Evolutionary conservation across 371 early-diverging fungal species (phyloP), one percentile per base, ranked within the genome.

Genomic region (Umbelopsis sp.): DNA sequence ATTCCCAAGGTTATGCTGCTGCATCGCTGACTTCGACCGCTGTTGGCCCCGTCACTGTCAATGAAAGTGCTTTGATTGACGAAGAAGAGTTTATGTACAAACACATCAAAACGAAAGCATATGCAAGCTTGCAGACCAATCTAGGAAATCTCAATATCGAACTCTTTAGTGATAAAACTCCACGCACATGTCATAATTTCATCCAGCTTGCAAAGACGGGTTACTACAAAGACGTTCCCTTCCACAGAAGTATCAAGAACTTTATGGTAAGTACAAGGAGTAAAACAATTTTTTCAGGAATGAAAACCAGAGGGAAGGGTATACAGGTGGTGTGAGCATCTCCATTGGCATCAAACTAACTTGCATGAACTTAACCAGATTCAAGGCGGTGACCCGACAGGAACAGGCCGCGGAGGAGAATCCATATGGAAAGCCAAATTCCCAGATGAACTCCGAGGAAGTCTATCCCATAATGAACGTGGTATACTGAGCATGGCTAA

Each of bases 361-460:
- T 20, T 48, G 41, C 46, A 29, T 70, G 29, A 41, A 3, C 62
- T 44, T 1, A 25, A 10, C 8, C 74, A 87, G 87, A 84, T 96
- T 22, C 97, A 97, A 85, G 97, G 97, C 25, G 99, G 97, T 29
- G 98, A 97, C 78, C 93, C 97, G 62, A 92, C 94, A 9, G 96
- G 99, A 1, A 92, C 92, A 4, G 97, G 97, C 16, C 81, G 83
- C 22, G 99, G 98, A 9, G 96, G 96, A 7, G 87, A 93, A 69
- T 91, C 93, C 2, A 84, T 87, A 50, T 96, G 93, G 91, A 92
- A 92, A 44, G 75, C 85, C 29, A 83, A 85, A 51, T 99, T 98
- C 71, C 77, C 77, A 29, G 94, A 95, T 76, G 94, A 97, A 76
- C 89, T 94, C 74, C 90, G 89, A 71, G 68, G 79, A 1, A 89